Conservation (phyloP, 1,284 basidiomycete genomes). For the Trametes versicolor region DNA sequence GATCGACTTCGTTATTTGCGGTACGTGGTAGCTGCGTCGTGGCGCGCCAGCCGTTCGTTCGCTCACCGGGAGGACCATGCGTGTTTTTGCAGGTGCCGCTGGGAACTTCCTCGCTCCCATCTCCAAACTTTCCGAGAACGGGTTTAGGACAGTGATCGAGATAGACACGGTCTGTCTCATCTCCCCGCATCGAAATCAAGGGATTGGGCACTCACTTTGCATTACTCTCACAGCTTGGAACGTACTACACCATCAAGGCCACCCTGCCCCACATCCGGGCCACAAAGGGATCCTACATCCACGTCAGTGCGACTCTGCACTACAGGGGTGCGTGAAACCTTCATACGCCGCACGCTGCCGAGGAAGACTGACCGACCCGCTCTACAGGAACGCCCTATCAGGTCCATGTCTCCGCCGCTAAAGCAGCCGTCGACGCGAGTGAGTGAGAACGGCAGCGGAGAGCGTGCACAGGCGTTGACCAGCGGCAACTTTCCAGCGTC, state of each 20-base stretch:
- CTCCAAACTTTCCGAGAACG: conserved; percentile 84
- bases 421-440: conserved; percentile 91
- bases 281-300: conserved; percentile 86
- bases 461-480: conserved; percentile 7
- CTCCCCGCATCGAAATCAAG: conserved; percentile 8
- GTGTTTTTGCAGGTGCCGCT: conserved; percentile 72
- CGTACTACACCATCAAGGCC: conserved; percentile 95
- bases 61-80: conserved; percentile 14
- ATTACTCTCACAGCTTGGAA: conserved; percentile 71
- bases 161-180: conserved; percentile 82
- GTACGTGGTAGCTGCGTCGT: conserved; percentile 51
- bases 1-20: conserved; percentile 96
- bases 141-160: conserved; percentile 92
- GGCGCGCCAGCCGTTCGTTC: neutral
- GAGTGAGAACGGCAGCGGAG: conserved; percentile 31
- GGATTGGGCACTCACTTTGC: conserved; percentile 9
- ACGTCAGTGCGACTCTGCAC: conserved; percentile 93
- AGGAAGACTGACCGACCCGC: neutral
- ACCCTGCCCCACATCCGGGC: conserved; percentile 80
- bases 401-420: conserved; percentile 94
- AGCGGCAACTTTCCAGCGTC: conserved; percentile 37
- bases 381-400: conserved; percentile 84
- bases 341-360: neutral
- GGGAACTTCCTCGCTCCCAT: conserved; percentile 92
- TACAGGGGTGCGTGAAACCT: conserved; percentile 68